phyloP scores from a whole-genome alignment of 805 yeast species.

The Schizosaccharomyces cryophilus region DNA sequence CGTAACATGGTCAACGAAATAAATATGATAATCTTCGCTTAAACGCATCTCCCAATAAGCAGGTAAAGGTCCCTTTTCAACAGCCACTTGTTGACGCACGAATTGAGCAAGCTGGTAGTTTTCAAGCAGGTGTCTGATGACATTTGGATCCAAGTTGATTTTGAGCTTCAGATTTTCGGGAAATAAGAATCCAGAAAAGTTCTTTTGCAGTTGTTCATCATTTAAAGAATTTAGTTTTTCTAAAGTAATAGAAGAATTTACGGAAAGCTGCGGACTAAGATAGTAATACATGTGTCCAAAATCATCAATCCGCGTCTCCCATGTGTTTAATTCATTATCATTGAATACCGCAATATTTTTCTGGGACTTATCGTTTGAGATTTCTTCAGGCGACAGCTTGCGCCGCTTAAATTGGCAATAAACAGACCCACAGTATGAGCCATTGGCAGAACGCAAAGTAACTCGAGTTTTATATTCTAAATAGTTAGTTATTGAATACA shows the following conservation, averaged over 20 bases:
- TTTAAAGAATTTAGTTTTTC: neutral
- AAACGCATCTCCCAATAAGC: constrained; percentile 99
- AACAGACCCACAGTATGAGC: neutral
- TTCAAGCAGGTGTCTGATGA: neutral
- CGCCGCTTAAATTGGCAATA: neutral
- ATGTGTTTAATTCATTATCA: neutral
- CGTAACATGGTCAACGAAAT: constrained; percentile 95
- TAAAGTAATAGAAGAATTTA: neutral
- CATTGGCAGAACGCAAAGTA: neutral
- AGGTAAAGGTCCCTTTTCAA: constrained; percentile 63
- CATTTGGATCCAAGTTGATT: neutral
- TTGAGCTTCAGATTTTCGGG: neutral
- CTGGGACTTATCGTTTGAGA: neutral
- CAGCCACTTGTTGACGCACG: neutral
- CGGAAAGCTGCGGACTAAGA: neutral
- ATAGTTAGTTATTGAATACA: too few relatives aligned
- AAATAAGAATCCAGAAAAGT: neutral
- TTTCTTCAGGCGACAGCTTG: neutral
- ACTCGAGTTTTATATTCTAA: neutral
- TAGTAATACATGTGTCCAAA: neutral
- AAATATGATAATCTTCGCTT: constrained; percentile 93
- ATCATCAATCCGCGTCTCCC: neutral
- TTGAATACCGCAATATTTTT: neutral
- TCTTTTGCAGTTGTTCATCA: neutral
- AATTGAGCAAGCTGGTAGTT: neutral